Evolutionary conservation across 1,284 basidiomycete genomes (phyloP), one percentile per base, ranked within the genome.

Genomic region (Rhodotorula sp.): DNA sequence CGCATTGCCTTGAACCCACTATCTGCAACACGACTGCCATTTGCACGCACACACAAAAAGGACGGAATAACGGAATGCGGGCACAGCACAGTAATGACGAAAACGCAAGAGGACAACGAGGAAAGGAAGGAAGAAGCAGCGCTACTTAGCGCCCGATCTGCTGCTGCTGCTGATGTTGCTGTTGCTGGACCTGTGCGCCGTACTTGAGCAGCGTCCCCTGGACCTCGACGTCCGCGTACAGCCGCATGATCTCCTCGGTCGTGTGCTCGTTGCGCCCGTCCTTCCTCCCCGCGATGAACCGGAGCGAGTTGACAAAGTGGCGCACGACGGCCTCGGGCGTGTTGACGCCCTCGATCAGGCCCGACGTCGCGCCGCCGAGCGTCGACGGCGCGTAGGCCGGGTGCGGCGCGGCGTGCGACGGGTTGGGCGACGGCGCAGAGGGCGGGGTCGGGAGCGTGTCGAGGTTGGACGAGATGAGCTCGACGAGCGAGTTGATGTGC

Each of bases 401-500:
- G 8, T 61, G 61, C 23, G 64, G 55, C 3, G 68, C 52, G 4
- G 60, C 49, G 50, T 66, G 68, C 2, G 54, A 23, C 50, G 60
- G 42, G 46, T 58, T 58, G 16, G 58, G 63, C n/a, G 59, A 61
- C 7, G 50, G 52, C n/a, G 66, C 50, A 49, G 0, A 91, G 90
- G 80, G 27, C 49, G 41, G 17, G 34, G 70, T n/a, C 44, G 56
- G 34, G 55, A 64, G 76, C 95, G 90, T 74, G 82, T 97, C 93
- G 80, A 97, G 92, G 78, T 90, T 92, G 34, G 89, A 89, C 0
- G 92, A 91, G 81, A 97, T 94, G 48, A 97, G 86, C 79, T 97
- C 93, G 34, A 97, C 92, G 59, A 97, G 87, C 72, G 90, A 92
- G 82, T 95, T 96, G 74, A 97, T 89, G 78, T 95, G 97, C 83